phyloP scores from a whole-genome alignment of 176 grass and related monocot species.

The Stipa capillata region DNA sequence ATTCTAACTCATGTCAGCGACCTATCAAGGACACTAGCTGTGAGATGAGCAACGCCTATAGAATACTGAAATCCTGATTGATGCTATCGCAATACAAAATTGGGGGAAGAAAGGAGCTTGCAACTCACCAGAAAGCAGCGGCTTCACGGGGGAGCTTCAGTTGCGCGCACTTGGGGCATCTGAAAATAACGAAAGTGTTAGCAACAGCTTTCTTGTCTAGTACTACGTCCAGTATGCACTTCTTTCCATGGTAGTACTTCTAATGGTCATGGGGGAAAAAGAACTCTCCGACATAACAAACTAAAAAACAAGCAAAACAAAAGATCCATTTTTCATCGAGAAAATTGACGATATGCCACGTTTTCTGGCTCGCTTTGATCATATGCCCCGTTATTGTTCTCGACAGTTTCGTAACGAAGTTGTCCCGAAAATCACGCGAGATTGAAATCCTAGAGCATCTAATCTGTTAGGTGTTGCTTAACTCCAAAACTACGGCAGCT shows the following conservation, averaged over 20 bases:
- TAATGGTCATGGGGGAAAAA: neutral
- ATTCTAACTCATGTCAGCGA: neutral
- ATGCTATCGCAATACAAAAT: neutral
- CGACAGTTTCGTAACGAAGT: neutral
- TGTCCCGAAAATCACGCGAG: neutral
- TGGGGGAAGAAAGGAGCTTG: neutral
- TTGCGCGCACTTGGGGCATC: conserved; percentile 82
- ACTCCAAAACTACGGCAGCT: too few species aligned
- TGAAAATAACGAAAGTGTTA: conserved; percentile 31
- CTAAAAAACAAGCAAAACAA: neutral
- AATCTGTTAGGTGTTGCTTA: neutral
- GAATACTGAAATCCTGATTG: neutral
- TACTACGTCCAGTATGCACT: too few species aligned
- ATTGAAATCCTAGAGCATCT: neutral
- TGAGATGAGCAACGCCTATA: neutral
- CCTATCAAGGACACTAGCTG: neutral
- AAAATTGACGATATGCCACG: too few species aligned
- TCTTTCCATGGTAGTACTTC: neutral
- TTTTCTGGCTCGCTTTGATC: too few species aligned
- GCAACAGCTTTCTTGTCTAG: neutral
- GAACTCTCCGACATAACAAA: neutral
- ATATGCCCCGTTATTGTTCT: too few species aligned
- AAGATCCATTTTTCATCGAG: too few species aligned
- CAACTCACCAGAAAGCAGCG: conserved; percentile 83
- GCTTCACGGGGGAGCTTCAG: conserved; percentile 75